A percentile compares a stretch with the other conserved stretches of the same genome.
Evolutionary conservation across 116 monocot species (phyloP).

Genomic region (Dioscorea cayenensis): DNA sequence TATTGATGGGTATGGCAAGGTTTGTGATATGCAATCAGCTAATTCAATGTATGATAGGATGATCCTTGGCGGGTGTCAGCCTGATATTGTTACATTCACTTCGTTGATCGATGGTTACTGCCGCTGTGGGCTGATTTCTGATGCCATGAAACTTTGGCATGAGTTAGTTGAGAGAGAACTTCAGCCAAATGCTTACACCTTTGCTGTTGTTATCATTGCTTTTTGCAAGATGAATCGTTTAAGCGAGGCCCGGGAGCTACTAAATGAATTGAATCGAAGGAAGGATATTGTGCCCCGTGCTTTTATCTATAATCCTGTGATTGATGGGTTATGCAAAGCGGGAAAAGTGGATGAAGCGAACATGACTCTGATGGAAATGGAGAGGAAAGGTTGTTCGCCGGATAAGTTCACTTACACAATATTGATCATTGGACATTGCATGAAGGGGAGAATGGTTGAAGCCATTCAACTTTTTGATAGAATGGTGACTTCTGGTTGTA

Average conservation of each 20-base stretch:
- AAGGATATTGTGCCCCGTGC: slow-evolving; percentile 34
- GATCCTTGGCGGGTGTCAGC: slow-evolving; percentile 38
- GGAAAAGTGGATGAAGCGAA: slow-evolving; percentile 75
- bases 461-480: slow-evolving; percentile 52
- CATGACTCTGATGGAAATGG: slow-evolving; percentile 41
- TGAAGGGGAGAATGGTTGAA: slow-evolving; percentile 71
- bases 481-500: slow-evolving; percentile 54
- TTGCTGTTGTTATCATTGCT: slow-evolving; percentile 47
- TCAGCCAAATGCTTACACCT: slow-evolving; percentile 64
- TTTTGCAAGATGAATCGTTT: slow-evolving; percentile 70
- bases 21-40: slow-evolving; percentile 35
- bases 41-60: slow-evolving; percentile 44
- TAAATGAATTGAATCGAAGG: slow-evolving; percentile 42
- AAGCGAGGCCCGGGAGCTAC: slow-evolving; percentile 38
- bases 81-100: slow-evolving; percentile 67
- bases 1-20: slow-evolving; percentile 82
- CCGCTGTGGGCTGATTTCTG: slow-evolving; percentile 40
- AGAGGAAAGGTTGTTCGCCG: slow-evolving; percentile 44
- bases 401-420: slow-evolving; percentile 80
- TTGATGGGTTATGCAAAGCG: slow-evolving; percentile 68
- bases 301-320: slow-evolving; percentile 73
- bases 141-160: slow-evolving; percentile 53
- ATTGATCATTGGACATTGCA: slow-evolving; percentile 81
- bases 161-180: slow-evolving; percentile 37
- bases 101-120: slow-evolving; percentile 79